A percentile compares a stretch with the other conserved stretches of the same genome.
phyloP scores from a whole-genome alignment of 257 asterid species.

The Knoxia roxburghii region DNA sequence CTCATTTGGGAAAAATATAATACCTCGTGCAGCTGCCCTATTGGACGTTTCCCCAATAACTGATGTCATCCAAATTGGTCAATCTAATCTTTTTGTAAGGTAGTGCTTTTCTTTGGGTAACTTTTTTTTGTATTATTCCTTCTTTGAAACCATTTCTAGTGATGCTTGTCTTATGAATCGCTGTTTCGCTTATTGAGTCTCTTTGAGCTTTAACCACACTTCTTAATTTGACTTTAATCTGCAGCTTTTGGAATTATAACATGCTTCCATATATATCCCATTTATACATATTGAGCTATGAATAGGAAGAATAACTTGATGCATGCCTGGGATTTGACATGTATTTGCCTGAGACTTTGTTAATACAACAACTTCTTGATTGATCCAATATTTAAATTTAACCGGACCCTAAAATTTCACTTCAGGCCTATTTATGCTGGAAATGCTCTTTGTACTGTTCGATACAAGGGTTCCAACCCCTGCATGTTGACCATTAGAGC shows the following conservation, averaged over 20 bases:
- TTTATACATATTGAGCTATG: background rate
- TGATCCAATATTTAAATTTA: background rate
- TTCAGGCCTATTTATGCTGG: constrained; percentile 97
- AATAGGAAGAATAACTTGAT: background rate
- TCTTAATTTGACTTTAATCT: background rate
- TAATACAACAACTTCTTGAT: no score
- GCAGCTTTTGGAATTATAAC: constrained; percentile 2
- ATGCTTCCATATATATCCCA: background rate
- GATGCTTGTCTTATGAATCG: background rate
- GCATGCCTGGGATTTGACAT: background rate
- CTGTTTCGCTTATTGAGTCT: background rate
- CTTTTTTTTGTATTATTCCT: background rate
- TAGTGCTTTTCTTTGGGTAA: constrained; percentile 19
- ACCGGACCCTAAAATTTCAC: constrained; percentile 21
- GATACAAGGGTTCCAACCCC: constrained; percentile 74
- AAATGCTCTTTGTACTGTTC: constrained; percentile 87
- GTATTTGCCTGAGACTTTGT: no score
- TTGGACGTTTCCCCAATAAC: constrained; percentile 93
- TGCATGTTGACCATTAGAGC: constrained; percentile 90
- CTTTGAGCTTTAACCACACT: background rate
- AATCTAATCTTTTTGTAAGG: constrained; percentile 77
- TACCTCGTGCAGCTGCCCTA: constrained; percentile 97
- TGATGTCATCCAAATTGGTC: constrained; percentile 63
- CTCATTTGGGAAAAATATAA: constrained; percentile 86
- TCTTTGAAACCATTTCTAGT: background rate